A percentile compares a stretch with the other conserved stretches of the same genome.
Conservation (phyloP, 108 stramenopile genomes). For the Nitzschia sp. region DNA sequence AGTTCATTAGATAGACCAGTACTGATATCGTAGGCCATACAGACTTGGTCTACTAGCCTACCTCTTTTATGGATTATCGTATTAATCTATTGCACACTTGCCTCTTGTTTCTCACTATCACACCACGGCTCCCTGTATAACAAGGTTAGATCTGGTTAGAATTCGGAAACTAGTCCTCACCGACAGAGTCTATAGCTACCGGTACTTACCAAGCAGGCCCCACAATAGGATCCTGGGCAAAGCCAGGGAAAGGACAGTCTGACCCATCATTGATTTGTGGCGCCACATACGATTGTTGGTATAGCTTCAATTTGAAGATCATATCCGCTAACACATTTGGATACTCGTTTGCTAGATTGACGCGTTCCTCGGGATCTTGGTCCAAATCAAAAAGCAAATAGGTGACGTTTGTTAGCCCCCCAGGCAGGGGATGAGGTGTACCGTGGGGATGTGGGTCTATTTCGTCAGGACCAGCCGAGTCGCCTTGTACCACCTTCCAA, state of each 20-base stretch:
- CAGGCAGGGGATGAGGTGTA: slow-evolving; percentile 7
- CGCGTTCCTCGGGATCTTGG: slow-evolving; percentile 26
- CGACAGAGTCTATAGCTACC: no score
- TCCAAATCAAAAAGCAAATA: slow-evolving; percentile 38
- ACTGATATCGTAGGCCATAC: no score
- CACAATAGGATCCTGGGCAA: slow-evolving; percentile 11
- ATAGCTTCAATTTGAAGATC: slow-evolving; percentile 20
- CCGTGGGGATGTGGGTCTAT: slow-evolving; percentile 2
- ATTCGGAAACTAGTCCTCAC: neutral
- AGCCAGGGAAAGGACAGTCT: slow-evolving; percentile 18
- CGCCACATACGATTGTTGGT: slow-evolving; percentile 30
- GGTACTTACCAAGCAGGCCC: slow-evolving; percentile 19
- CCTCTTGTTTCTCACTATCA: neutral
- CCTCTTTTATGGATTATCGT: no score
- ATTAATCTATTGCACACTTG: neutral
- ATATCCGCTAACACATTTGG: slow-evolving; percentile 26
- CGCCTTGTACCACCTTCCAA: slow-evolving; percentile 47
- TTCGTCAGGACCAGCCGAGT: slow-evolving; percentile 36
- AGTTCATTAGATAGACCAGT: slow-evolving; percentile 82
- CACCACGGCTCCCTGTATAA: slow-evolving; percentile 17
- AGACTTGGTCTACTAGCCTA: no score
- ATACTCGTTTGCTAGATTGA: slow-evolving; percentile 14
- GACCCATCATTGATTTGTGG: slow-evolving; percentile 19
- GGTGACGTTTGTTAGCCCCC: slow-evolving; percentile 9
- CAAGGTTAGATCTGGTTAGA: neutral